These are phyloP conservation scores for Chlamydomonas schloesseri DNA, from an alignment of 139 green algal species.

Conservation along the genomic window DNA sequence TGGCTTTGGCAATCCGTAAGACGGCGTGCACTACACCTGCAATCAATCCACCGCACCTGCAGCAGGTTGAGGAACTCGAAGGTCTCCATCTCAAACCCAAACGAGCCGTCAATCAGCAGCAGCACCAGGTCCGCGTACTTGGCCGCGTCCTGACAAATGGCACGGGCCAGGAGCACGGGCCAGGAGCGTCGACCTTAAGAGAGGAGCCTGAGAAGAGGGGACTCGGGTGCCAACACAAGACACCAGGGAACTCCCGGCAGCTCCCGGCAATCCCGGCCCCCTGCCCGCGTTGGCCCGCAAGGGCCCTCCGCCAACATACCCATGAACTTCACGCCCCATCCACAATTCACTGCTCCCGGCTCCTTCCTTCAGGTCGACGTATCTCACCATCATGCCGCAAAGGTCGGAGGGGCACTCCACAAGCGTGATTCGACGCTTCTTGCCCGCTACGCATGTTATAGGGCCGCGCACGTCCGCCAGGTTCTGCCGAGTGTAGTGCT, in stretches of 20 bases:
- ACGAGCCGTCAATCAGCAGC: slow-evolving; percentile 92
- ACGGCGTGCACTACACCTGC: neutral
- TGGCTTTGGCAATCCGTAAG: no score
- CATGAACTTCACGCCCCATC: no score
- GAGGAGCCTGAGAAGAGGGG: no score
- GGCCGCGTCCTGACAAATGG: slow-evolving; percentile 77
- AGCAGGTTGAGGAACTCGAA: slow-evolving; percentile 99
- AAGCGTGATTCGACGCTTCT: slow-evolving; percentile 93
- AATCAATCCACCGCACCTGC: slow-evolving; percentile 76
- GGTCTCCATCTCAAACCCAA: slow-evolving; percentile 99
- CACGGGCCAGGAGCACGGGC: no score
- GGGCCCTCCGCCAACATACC: no score
- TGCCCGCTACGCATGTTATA: slow-evolving; percentile 94
- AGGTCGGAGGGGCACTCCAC: slow-evolving; percentile 94
- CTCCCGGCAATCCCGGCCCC: no score
- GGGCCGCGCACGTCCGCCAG: slow-evolving; percentile 90
- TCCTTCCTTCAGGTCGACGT: no score
- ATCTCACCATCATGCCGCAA: slow-evolving; percentile 54
- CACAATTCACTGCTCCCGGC: no score
- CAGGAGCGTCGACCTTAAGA: no score
- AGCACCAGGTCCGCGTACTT: slow-evolving; percentile 99
- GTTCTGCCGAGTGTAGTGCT: slow-evolving; percentile 97
- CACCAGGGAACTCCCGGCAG: no score
- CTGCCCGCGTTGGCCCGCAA: no score
- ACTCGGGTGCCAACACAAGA: no score